phyloP scores from a whole-genome alignment of 495 filamentous ascomycete genomes.

The Copromyces sp. region DNA sequence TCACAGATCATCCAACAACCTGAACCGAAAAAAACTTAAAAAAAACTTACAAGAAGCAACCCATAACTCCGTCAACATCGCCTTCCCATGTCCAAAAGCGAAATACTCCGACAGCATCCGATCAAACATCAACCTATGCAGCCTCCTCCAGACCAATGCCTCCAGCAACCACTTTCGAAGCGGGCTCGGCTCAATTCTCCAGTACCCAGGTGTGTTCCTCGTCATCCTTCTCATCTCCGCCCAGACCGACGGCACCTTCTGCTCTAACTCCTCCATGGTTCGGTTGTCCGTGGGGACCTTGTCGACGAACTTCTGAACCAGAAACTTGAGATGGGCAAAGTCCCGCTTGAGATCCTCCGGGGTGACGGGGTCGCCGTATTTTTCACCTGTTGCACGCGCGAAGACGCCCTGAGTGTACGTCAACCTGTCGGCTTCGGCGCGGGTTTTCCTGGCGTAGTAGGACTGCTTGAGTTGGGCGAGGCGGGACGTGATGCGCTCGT shows the following conservation, averaged over 20 bases:
- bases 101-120: background rate
- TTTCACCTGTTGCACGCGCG: background rate
- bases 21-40: background rate
- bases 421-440: background rate
- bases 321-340: background rate
- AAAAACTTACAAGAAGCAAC: background rate
- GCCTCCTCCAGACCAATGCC: background rate
- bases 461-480: background rate
- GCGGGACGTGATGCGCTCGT: background rate
- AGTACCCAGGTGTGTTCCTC: conserved; percentile 2
- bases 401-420: background rate
- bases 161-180: background rate
- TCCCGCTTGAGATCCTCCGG: background rate
- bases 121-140: background rate
- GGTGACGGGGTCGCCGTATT: background rate
- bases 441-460: background rate
- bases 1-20: background rate
- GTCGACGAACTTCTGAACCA: background rate
- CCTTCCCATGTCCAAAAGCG: background rate
- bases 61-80: background rate
- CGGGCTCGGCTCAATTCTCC: background rate
- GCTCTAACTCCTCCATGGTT: conserved; percentile 25
- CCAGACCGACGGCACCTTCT: conserved; percentile 12
- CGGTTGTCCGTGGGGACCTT: background rate
- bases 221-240: conserved; percentile 9